Percentiles rank a stretch among this genome's conserved stretches.
Conservation (phyloP, 768 basidiomycete genomes). For the Mycena pura region DNA sequence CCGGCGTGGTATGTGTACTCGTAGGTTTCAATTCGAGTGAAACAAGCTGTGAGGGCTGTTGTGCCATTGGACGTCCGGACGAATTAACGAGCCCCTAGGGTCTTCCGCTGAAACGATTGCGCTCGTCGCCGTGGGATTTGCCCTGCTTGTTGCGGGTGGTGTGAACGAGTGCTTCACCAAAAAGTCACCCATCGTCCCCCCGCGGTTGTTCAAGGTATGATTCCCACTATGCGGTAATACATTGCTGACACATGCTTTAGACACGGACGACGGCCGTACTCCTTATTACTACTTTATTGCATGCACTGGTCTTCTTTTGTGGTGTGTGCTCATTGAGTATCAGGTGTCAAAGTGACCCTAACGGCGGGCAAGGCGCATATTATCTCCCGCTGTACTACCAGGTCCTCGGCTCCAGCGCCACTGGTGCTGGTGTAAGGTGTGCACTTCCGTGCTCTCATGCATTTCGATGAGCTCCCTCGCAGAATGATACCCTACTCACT, state of each 20-base stretch:
- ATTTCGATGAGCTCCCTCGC: not conserved
- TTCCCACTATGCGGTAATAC: not conserved
- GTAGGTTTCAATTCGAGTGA: conserved; percentile 79
- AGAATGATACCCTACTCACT: conserved; percentile 83
- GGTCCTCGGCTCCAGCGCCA: conserved; percentile 77
- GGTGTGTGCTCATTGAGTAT: conserved; percentile 34
- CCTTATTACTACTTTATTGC: conserved; percentile 64
- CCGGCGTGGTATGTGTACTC: conserved; percentile 70
- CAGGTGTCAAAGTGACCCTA: not conserved
- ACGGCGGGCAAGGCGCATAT: conserved; percentile 49
- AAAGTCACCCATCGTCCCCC: conserved; percentile 75
- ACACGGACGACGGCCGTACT: conserved; percentile 77
- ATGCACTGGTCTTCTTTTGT: conserved; percentile 68
- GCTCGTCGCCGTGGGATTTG: conserved; percentile 63
- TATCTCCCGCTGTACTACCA: conserved; percentile 85
- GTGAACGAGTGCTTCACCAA: conserved; percentile 68
- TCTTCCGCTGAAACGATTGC: conserved; percentile 63
- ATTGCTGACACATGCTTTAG: conserved; percentile 36
- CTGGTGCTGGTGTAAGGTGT: conserved; percentile 70
- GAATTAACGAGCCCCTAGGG: conserved; percentile 48
- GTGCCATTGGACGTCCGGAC: not conserved
- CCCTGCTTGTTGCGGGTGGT: conserved; percentile 55
- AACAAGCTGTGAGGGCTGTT: conserved; percentile 58
- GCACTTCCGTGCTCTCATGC: conserved; percentile 16
- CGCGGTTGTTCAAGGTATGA: conserved; percentile 72